phyloP scores from a whole-genome alignment of 768 basidiomycete species.

The Leccinum longicurvipes region DNA sequence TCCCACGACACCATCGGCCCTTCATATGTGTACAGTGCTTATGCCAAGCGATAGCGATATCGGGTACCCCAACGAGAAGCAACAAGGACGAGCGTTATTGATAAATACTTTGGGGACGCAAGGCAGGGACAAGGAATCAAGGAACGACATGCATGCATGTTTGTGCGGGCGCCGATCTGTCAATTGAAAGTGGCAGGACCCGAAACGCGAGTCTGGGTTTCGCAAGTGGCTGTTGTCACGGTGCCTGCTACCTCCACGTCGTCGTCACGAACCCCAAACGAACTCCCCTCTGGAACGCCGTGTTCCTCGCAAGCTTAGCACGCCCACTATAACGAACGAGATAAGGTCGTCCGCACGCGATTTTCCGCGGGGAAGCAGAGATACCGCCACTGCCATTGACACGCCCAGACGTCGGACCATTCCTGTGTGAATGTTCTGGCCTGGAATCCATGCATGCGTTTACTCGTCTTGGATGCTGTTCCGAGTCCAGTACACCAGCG shows the following conservation, averaged over 20 bases:
- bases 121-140: not conserved
- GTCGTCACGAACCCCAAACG: not conserved
- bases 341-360: not conserved
- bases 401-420: not conserved
- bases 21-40: not conserved
- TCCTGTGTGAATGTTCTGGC: not conserved
- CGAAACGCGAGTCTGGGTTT: not conserved
- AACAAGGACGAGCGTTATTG: not conserved
- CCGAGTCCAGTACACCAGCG: slow-evolving; percentile 1
- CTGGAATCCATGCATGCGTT: not conserved
- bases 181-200: not conserved
- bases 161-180: not conserved
- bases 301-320: not conserved
- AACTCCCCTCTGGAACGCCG: not conserved
- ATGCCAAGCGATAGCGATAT: not conserved
- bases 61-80: not conserved
- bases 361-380: not conserved
- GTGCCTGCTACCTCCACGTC: not conserved
- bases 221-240: not conserved
- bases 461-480: not conserved
- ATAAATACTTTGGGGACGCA: not conserved
- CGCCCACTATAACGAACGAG: not conserved
- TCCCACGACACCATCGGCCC: not conserved
- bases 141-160: not conserved
- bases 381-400: not conserved